Evolutionary conservation across 1,284 basidiomycete genomes (phyloP).

Genomic region (Leucoagaricus sp.): DNA sequence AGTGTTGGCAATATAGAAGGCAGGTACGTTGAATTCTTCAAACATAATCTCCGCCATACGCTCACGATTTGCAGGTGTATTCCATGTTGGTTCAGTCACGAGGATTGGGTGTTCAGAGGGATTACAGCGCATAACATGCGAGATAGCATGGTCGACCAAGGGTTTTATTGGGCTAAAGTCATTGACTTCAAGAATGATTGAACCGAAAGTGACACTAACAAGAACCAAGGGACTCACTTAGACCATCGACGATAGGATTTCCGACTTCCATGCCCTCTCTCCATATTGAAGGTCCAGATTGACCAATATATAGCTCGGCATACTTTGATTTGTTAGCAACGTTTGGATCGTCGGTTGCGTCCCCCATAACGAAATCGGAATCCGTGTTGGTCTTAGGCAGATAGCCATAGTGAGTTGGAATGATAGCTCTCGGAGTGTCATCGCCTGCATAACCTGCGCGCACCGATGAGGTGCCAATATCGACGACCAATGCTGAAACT

Average conservation of each 20-base stretch:
- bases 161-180: constrained; percentile 79
- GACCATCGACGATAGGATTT: constrained; percentile 84
- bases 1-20: constrained; percentile 96
- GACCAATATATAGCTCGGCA: constrained; percentile 82
- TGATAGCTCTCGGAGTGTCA: constrained; percentile 91
- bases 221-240: constrained; percentile 63
- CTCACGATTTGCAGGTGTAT: constrained; percentile 87
- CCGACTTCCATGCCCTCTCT: constrained; percentile 85
- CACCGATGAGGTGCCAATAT: constrained; percentile 89
- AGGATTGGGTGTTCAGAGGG: constrained; percentile 89
- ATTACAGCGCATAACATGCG: constrained; percentile 72
- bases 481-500: constrained; percentile 94
- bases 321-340: constrained; percentile 40
- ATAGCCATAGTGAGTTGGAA: constrained; percentile 91
- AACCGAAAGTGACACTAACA: background rate
- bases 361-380: constrained; percentile 59
- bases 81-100: constrained; percentile 97
- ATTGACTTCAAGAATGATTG: constrained; percentile 50
- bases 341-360: constrained; percentile 35
- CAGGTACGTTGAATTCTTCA: constrained; percentile 93
- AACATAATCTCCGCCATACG: constrained; percentile 96
- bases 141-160: constrained; percentile 77
- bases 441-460: constrained; percentile 98
- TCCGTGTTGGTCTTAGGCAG: constrained; percentile 44
- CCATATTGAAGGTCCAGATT: constrained; percentile 93